These are phyloP conservation scores for Pyrus betulifolia DNA, from an alignment of 306 rosid genomes.

Conservation along the genomic window DNA sequence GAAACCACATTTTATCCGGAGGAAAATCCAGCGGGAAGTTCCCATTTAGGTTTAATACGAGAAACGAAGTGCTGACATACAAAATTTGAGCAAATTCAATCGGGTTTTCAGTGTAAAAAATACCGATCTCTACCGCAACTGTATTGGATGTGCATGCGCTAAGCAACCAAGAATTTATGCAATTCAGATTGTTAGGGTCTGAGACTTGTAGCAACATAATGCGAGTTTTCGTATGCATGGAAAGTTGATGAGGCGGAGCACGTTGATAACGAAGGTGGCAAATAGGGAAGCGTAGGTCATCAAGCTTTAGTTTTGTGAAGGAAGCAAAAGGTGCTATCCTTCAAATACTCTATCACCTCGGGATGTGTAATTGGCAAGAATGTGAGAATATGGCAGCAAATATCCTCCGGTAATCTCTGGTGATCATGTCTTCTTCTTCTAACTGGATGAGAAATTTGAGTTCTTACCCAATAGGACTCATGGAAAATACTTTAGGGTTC, in stretches of 20 bases:
- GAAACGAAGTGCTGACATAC: neutral
- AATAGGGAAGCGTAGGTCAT: neutral
- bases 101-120: neutral
- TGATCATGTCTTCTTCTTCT: constrained; percentile 13
- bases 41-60: neutral
- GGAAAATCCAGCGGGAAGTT: neutral
- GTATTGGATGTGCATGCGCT: neutral
- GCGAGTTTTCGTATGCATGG: neutral
- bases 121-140: neutral
- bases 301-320: constrained; percentile 9
- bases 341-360: neutral
- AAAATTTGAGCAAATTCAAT: neutral
- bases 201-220: neutral
- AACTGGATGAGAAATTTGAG: neutral
- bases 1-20: neutral
- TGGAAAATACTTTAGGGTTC: neutral
- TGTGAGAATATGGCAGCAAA: constrained; percentile 30
- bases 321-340: neutral
- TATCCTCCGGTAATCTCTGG: constrained; percentile 13
- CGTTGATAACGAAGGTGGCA: neutral
- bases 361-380: constrained; percentile 26
- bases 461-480: neutral
- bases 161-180: neutral
- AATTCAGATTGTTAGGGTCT: neutral
- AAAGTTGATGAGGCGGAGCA: neutral